Evolutionary conservation across 2,329 filamentous ascomycete species (phyloP), one percentile per base, ranked within the genome.

Genomic region (Cercospora citrullina): DNA sequence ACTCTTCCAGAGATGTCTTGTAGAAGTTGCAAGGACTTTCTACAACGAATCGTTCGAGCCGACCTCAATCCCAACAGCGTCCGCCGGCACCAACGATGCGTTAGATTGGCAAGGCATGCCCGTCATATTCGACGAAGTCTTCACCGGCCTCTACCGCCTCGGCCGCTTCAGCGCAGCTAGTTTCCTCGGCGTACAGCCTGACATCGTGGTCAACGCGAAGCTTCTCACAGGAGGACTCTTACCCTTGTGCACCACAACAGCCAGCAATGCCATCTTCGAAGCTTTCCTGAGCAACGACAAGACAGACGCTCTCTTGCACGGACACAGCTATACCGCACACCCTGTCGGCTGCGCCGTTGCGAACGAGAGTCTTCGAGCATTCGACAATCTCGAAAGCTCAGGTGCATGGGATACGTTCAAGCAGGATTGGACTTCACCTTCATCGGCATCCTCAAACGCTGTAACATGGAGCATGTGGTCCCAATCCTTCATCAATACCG

Each of bases 271-370:
- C 67, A 89, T 96, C 57, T 95, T 93, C 78, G 75, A 87, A 1
- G 87, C 87, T 0, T 96, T 96, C 75, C 81, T 87, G 12, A 89
- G 89, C 63, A 82, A 86, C 1, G 88, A 92, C 60, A 96, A 95
- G 80, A 88, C 87, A 0, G 91, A 94, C 72, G 92, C 92, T 0
- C 80, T 96, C 5, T 81, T 96, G 3, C 93, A 96, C 73, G 92
- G 92, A 0, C 92, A 96, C 77, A 94, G 91, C 77, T 96, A 96
- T 79, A 96, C 92, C 0, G 92, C 92, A 0, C 92, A 96, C 77
- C 86, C 93, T 0, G 86, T 95, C 1, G 93, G 92, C 0, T 96
- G 92, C 73, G 87, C 90, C 55, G 91, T 96, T 0, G 93, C 90
- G 0, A 83, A 90, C n/a, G 86, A 87, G 61, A 89, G 88, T 0